phyloP scores from a whole-genome alignment of 2,329 filamentous ascomycete species.

The Dendryphion nanum region DNA sequence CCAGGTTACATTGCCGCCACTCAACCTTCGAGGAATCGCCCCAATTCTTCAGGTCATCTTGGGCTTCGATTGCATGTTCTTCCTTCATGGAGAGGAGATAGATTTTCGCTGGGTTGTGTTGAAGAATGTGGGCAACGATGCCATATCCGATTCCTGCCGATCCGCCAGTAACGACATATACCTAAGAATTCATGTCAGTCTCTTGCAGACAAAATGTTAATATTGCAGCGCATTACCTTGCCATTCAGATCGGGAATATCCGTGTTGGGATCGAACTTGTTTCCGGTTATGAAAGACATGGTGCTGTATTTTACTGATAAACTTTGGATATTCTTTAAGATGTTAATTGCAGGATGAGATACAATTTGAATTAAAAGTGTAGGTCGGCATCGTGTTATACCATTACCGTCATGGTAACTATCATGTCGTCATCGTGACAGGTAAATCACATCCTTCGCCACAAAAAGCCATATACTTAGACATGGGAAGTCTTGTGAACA shows the following conservation, averaged over 20 bases:
- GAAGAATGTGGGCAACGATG: slow-evolving; percentile 53
- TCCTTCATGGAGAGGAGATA: slow-evolving; percentile 52
- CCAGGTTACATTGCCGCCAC: slow-evolving; percentile 48
- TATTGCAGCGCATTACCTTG: neutral
- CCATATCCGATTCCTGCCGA: slow-evolving; percentile 53
- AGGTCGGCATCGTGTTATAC: no score
- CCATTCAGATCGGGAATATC: slow-evolving; percentile 2
- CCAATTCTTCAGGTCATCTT: slow-evolving; percentile 41
- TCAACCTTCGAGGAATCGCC: slow-evolving; percentile 48
- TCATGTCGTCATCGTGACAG: no score
- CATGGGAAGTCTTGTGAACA: no score
- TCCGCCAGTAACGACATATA: slow-evolving; percentile 51
- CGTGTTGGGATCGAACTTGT: neutral
- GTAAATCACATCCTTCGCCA: no score
- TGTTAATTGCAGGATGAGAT: no score
- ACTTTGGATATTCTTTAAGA: neutral
- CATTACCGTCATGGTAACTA: no score
- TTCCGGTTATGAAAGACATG: neutral
- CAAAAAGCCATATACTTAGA: no score
- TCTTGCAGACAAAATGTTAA: neutral
- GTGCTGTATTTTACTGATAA: slow-evolving; percentile 1
- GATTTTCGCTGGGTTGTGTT: slow-evolving; percentile 48
- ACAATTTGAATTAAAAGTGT: no score
- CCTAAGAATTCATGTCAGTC: slow-evolving; percentile 17
- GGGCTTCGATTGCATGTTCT: slow-evolving; percentile 47